phyloP scores from a whole-genome alignment of 228 moss, liverwort and hornwort genomes.

The Sphagnum fallax region DNA sequence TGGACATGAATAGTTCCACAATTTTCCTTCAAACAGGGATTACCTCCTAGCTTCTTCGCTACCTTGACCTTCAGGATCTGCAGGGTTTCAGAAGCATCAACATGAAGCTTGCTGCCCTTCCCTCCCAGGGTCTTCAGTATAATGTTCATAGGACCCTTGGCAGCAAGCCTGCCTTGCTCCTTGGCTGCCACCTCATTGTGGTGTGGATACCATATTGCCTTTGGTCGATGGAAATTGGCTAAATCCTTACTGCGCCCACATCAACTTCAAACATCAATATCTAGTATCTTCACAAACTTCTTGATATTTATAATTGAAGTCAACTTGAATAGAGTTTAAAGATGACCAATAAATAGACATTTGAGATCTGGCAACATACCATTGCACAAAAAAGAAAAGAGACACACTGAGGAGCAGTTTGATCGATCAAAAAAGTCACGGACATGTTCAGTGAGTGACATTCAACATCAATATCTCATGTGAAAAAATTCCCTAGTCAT shows the following conservation, averaged over 20 bases:
- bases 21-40: not conserved
- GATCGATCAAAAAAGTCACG: no score
- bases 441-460: no score
- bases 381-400: no score
- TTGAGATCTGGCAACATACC: no score
- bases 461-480: no score
- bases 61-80: slow-evolving; percentile 73
- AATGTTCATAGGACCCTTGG: slow-evolving; percentile 86
- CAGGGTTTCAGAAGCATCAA: slow-evolving; percentile 92
- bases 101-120: slow-evolving; percentile 88
- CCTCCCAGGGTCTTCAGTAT: slow-evolving; percentile 96
- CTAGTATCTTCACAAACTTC: not conserved
- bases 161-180: slow-evolving; percentile 96
- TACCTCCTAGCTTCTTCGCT: slow-evolving; percentile 96
- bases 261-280: slow-evolving; percentile 1
- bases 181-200: slow-evolving; percentile 99
- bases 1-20: no score
- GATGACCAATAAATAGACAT: no score
- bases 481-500: no score
- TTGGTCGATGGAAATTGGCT: slow-evolving; percentile 98
- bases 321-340: not conserved
- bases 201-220: slow-evolving; percentile 99
- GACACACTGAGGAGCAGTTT: no score
- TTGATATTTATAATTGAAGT: not conserved
- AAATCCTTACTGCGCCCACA: slow-evolving; percentile 82